phyloP scores from a whole-genome alignment of 495 filamentous ascomycete genomes.

The Penicillium mononematosum region DNA sequence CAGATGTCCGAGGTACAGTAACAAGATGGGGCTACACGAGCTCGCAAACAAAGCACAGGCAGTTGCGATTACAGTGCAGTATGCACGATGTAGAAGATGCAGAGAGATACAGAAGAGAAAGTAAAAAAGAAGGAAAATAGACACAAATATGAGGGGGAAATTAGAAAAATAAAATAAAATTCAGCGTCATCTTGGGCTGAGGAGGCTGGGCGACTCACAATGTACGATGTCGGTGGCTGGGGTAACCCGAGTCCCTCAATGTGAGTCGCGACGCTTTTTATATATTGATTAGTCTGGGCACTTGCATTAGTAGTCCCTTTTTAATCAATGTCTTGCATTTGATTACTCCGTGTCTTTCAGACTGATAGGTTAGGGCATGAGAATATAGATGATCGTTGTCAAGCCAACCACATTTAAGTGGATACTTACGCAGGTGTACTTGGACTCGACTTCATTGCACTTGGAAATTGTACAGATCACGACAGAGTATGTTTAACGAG shows the following conservation, averaged over 20 bases:
- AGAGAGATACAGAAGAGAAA: conserved; percentile 12
- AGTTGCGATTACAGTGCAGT: conserved; percentile 8
- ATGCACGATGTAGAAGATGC: conserved; percentile 12
- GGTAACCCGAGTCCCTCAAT: conserved; percentile 11
- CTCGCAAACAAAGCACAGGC: not conserved
- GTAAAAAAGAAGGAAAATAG: conserved; percentile 7
- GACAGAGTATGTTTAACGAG: not conserved
- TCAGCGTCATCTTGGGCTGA: conserved; percentile 23
- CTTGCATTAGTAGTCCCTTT: conserved; percentile 6
- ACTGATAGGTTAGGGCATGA: conserved; percentile 1
- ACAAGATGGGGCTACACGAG: conserved; percentile 5
- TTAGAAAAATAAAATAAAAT: not conserved
- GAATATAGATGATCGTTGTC: conserved; percentile 15
- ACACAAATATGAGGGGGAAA: conserved; percentile 6
- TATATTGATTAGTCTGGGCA: conserved; percentile 3
- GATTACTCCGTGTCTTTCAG: conserved; percentile 12
- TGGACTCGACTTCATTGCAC: not conserved
- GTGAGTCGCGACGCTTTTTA: not conserved
- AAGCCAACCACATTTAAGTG: conserved; percentile 18
- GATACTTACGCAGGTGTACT: not conserved
- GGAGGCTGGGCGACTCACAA: conserved; percentile 32
- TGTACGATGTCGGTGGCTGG: conserved; percentile 22
- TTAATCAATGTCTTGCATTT: conserved; percentile 29
- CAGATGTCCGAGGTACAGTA: conserved; percentile 12
- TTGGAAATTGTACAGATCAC: not conserved